phyloP scores from a whole-genome alignment of 2,329 filamentous ascomycete genomes.

The Colletotrichum sp. region DNA sequence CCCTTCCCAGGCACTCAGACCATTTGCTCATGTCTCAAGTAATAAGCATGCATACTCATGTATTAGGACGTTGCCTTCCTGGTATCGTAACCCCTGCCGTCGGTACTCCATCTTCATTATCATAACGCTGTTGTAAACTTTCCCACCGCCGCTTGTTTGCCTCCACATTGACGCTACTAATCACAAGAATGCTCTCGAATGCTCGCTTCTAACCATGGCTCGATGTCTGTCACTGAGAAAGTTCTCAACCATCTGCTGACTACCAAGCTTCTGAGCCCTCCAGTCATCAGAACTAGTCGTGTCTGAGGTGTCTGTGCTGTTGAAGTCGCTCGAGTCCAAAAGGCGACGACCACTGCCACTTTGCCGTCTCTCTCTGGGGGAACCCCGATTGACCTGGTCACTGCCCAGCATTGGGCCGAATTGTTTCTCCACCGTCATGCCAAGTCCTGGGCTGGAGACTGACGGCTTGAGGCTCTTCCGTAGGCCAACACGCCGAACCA shows the following conservation, averaged over 20 bases:
- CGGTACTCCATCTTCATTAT: not conserved
- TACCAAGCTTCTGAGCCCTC: conserved; percentile 44
- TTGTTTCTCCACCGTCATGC: not conserved
- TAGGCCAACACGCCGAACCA: not conserved
- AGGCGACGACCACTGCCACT: not conserved
- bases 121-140: too few relatives aligned
- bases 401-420: not conserved
- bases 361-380: not conserved
- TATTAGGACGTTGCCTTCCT: not conserved
- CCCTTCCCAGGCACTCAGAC: not conserved
- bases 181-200: conserved; percentile 38
- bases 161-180: not conserved
- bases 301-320: not conserved
- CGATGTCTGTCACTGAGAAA: conserved; percentile 56
- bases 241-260: conserved; percentile 58
- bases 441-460: conserved; percentile 5
- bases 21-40: not conserved
- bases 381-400: not conserved
- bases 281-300: conserved; percentile 3
- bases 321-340: not conserved
- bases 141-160: not conserved
- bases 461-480: not conserved
- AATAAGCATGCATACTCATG: conserved; percentile 1
- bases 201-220: conserved; percentile 42
- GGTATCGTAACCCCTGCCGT: not conserved